These are phyloP conservation scores for fission yeast (Schizosaccharomyces pombe) DNA, from an alignment of 805 yeast genomes.

Conservation along the genomic window DNA sequence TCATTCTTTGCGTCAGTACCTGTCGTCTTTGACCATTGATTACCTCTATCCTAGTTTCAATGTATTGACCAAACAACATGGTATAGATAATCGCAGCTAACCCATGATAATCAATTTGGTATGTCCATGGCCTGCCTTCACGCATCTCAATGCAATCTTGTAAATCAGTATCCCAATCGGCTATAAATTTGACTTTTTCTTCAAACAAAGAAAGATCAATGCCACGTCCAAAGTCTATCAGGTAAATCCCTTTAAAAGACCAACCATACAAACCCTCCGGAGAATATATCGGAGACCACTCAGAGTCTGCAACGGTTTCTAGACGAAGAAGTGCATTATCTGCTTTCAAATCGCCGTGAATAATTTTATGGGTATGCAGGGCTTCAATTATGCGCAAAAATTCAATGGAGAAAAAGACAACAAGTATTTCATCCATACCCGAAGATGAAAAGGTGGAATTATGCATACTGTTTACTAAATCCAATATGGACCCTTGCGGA, in stretches of 20 bases:
- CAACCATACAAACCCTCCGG: conserved; percentile 23
- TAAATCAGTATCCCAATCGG: conserved; percentile 36
- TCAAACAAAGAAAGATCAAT: conserved; percentile 42
- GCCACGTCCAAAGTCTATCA: conserved; percentile 67
- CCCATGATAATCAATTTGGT: conserved; percentile 66
- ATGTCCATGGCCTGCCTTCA: conserved; percentile 39
- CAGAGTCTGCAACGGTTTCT: conserved; percentile 11
- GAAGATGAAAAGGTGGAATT: conserved; percentile 9
- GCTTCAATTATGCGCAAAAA: conserved; percentile 33
- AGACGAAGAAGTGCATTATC: conserved; percentile 65
- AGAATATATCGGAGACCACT: conserved; percentile 12
- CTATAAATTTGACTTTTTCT: conserved; percentile 27
- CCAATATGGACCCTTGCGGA: conserved; percentile 50
- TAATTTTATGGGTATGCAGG: conserved; percentile 40
- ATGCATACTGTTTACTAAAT: conserved; percentile 32
- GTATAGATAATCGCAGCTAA: conserved; percentile 52
- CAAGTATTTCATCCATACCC: conserved; percentile 33
- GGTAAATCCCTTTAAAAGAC: conserved; percentile 29
- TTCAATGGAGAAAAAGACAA: conserved; percentile 41
- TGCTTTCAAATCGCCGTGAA: conserved; percentile 72
- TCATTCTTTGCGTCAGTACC: conserved; percentile 25
- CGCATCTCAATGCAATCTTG: conserved; percentile 57
- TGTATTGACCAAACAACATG: conserved; percentile 44
- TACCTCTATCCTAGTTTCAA: conserved; percentile 21
- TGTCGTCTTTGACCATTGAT: conserved; percentile 10